Evolutionary conservation across 2,329 filamentous ascomycete genomes (phyloP), one percentile per base, ranked within the genome.

Genomic region (Bertia moriformis): DNA sequence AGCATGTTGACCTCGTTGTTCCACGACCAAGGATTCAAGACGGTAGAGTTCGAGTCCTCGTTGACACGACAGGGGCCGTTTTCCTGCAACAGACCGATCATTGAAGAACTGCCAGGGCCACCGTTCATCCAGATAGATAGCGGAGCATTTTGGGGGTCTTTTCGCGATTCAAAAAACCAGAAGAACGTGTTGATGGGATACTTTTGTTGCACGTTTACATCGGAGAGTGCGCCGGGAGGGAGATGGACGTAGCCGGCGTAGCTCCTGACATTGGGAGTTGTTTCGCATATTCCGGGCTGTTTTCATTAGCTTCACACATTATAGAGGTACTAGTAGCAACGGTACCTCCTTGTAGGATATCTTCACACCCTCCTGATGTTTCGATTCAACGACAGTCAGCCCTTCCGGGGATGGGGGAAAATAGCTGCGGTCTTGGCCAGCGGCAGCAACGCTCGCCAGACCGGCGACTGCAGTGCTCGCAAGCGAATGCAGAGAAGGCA

Each of bases 1-100:
- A 84, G 67, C 66, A 82, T 71, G 45, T 81, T 81, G 44, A 67
- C 69, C 18, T 70, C 64, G 46, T 73, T 71, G 43, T 72, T 76
- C 70, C 73, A 80, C 1, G 72, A 72, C 56, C 69, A 74, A 0
- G 71, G 69, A 45, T 80, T 80, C 18, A 60, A 42, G 14, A 48
- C 49, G 0, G 62, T 65, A n/a, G 52, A 55, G 49, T 71, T 69
- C 36, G 64, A 66, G 27, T 71, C 65, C 32, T 57, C 53, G 33
- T 68, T 65, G 19, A 77, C 58, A 7, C 52, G 52, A 48, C 73
- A 78, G 14, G 68, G 68, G 17, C 61, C 61, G 32, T 68, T 56
- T 48, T 71, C 69, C 38, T 66, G 60, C 45, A 71, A 60, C 0
- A 72, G 48, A 1, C 71, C 72, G 41, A 73, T 65, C 62, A 76